phyloP scores from a whole-genome alignment of 2,329 filamentous ascomycete genomes.

The Laburnicola sp. region DNA sequence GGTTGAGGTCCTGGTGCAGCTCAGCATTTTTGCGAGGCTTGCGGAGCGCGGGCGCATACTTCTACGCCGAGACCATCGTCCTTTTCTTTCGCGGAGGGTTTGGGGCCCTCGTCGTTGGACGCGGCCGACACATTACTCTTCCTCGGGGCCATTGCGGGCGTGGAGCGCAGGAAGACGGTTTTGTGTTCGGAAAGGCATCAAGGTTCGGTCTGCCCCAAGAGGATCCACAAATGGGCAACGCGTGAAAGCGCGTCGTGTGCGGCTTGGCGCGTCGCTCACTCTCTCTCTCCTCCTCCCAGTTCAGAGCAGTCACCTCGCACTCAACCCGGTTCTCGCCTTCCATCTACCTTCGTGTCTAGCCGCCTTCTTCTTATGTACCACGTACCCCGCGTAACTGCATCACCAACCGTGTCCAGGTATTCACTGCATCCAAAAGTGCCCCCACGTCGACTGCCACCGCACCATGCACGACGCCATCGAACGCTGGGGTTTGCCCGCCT shows the following conservation, averaged over 20 bases:
- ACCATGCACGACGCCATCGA: slow-evolving; percentile 2
- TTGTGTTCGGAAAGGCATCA: slow-evolving; percentile 13
- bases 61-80: slow-evolving; percentile 51
- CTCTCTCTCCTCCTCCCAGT: neutral
- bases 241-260: slow-evolving; percentile 33
- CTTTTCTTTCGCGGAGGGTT: slow-evolving; percentile 32
- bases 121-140: slow-evolving; percentile 52
- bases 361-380: no score
- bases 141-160: slow-evolving; percentile 49
- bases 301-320: no score
- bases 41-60: slow-evolving; percentile 29
- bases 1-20: slow-evolving; percentile 61
- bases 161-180: slow-evolving; percentile 4
- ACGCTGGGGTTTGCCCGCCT: neutral
- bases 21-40: neutral
- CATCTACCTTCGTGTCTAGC: no score
- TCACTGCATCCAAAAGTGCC: no score
- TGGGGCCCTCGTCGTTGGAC: slow-evolving; percentile 34
- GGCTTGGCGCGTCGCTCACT: slow-evolving; percentile 11
- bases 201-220: slow-evolving; percentile 1
- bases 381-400: no score
- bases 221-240: slow-evolving; percentile 23
- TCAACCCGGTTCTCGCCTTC: no score
- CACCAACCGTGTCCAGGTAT: no score
- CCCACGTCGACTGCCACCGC: no score